Conservation (phyloP, 495 filamentous ascomycete species). For the Aspergillus avenaceus region DNA sequence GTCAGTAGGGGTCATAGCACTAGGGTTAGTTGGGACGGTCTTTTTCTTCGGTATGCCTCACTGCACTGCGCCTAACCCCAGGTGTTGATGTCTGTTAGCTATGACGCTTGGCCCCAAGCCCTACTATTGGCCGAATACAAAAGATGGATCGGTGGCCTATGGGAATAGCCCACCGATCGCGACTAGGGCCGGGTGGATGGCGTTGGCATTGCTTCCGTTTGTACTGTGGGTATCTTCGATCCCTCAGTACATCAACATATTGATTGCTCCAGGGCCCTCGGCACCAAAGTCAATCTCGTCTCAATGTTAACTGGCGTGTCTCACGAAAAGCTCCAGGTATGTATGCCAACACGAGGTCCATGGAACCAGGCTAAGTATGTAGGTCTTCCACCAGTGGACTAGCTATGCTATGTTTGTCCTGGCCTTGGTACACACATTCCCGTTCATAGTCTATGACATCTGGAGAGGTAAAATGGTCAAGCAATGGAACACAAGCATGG, state of each 20-base stretch:
- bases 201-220: conserved; percentile 48
- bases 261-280: conserved; percentile 15
- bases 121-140: conserved; percentile 54
- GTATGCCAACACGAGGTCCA: not conserved
- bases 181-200: conserved; percentile 49
- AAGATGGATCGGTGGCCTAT: conserved; percentile 27
- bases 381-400: conserved; percentile 49
- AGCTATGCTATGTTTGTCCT: conserved; percentile 52
- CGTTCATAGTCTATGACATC: conserved; percentile 52
- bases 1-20: conserved; percentile 37
- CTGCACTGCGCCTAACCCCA: too few species aligned
- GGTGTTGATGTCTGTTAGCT: too few species aligned
- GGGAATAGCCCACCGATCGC: conserved; percentile 50
- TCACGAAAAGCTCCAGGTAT: conserved; percentile 49
- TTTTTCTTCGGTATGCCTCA: conserved; percentile 43
- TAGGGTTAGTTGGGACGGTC: conserved; percentile 35
- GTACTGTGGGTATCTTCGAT: conserved; percentile 33
- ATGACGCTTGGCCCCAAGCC: conserved; percentile 49
- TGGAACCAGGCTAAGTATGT: not conserved
- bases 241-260: conserved; percentile 6
- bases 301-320: conserved; percentile 49
- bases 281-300: conserved; percentile 40
- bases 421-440: conserved; percentile 52
- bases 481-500: conserved; percentile 39
- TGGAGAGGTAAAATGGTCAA: conserved; percentile 45